Conservation (phyloP, 768 basidiomycete species). For the Baorangia bicolor region DNA sequence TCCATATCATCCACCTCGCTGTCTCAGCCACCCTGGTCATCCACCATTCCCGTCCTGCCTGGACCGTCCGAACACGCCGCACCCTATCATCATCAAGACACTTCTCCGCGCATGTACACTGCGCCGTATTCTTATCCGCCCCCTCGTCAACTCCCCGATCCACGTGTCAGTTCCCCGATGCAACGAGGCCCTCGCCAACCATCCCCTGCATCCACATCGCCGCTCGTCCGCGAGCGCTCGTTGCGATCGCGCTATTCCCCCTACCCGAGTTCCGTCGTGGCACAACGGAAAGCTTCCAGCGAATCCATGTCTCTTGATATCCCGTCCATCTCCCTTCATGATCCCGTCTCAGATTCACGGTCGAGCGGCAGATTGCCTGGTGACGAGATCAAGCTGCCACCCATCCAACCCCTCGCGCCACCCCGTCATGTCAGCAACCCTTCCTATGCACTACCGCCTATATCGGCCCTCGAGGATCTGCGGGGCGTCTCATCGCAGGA, state of each 20-base stretch:
- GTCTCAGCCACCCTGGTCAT: conserved; percentile 46
- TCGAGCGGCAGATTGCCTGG: conserved; percentile 24
- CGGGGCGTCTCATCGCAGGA: conserved; percentile 51
- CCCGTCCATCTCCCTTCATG: conserved; percentile 35
- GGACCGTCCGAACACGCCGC: conserved; percentile 23
- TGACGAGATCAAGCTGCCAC: conserved; percentile 41
- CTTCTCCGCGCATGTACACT: conserved; percentile 27
- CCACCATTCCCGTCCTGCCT: conserved; percentile 40
- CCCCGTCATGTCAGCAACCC: conserved; percentile 32
- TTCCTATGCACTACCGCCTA: conserved; percentile 62
- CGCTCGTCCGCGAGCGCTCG: conserved; percentile 25
- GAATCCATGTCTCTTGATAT: conserved; percentile 35
- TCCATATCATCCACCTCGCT: conserved; percentile 33
- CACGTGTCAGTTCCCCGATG: conserved; percentile 31
- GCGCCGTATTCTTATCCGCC: conserved; percentile 31
- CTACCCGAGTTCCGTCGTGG: conserved; percentile 37
- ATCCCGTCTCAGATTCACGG: conserved; percentile 29
- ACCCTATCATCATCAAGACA: conserved; percentile 27
- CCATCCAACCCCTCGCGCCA: conserved; percentile 38
- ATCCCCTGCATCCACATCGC: conserved; percentile 27
- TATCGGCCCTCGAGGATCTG: conserved; percentile 65
- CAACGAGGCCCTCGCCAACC: conserved; percentile 30
- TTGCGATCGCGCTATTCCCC: conserved; percentile 42
- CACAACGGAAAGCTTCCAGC: conserved; percentile 26
- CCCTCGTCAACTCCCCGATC: conserved; percentile 27